Conservation (phyloP, 352 stramenopile genomes). For the Phytophthora cactorum region DNA sequence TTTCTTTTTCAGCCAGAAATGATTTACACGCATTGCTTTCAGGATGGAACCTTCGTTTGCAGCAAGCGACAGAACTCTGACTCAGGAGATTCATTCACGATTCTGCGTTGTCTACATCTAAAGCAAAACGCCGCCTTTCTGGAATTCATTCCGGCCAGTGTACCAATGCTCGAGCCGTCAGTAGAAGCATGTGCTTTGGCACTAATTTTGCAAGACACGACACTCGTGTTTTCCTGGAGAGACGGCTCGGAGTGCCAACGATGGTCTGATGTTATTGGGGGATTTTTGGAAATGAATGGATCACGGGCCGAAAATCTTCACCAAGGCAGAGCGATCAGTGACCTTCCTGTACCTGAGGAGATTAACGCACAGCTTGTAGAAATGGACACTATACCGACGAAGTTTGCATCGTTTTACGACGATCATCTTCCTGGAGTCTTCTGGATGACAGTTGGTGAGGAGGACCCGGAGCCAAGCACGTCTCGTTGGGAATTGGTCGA, state of each 20-base stretch:
- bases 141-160: slow-evolving; percentile 40
- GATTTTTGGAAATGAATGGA: slow-evolving; percentile 46
- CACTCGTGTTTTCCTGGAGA: slow-evolving; percentile 29
- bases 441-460: slow-evolving; percentile 33
- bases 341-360: slow-evolving; percentile 37
- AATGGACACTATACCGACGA: slow-evolving; percentile 11
- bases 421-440: slow-evolving; percentile 57
- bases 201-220: slow-evolving; percentile 33
- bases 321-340: slow-evolving; percentile 19
- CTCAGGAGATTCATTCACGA: slow-evolving; percentile 17
- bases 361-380: slow-evolving; percentile 22
- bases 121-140: slow-evolving; percentile 52
- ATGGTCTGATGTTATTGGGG: slow-evolving; percentile 39
- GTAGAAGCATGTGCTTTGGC: slow-evolving; percentile 25
- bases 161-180: slow-evolving; percentile 16
- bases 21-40: slow-evolving; percentile 44
- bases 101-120: slow-evolving; percentile 33
- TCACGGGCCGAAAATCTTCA: slow-evolving; percentile 34
- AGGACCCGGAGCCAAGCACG: slow-evolving; percentile 6
- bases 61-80: slow-evolving; percentile 24
- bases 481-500: slow-evolving; percentile 50
- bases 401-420: slow-evolving; percentile 56
- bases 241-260: slow-evolving; percentile 27
- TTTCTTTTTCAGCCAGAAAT: slow-evolving; percentile 4
- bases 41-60: slow-evolving; percentile 42